These are phyloP conservation scores for Boletellus dicymbophilus DNA, from an alignment of 1,284 basidiomycete genomes.

Conservation along the genomic window DNA sequence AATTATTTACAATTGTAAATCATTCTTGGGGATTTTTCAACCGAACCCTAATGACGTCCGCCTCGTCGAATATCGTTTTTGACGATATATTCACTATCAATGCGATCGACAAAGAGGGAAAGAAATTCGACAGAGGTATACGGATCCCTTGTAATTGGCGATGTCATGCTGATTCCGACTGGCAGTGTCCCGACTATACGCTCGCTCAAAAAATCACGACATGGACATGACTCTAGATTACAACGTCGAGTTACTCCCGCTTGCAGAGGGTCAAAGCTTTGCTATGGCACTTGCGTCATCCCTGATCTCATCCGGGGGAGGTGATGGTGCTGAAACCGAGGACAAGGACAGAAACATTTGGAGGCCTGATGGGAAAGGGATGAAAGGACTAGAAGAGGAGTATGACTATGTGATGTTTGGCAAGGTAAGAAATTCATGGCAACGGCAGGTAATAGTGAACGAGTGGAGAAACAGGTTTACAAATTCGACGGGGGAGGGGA, in stretches of 20 bases:
- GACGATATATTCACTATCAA: slow-evolving; percentile 89
- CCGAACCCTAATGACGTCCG: slow-evolving; percentile 70
- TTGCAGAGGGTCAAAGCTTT: slow-evolving; percentile 73
- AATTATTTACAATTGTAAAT: no score
- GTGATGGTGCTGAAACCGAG: slow-evolving; percentile 49
- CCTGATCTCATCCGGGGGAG: slow-evolving; percentile 63
- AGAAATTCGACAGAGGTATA: slow-evolving; percentile 95
- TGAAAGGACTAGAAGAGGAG: slow-evolving; percentile 89
- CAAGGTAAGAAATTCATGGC: slow-evolving; percentile 61
- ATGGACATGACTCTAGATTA: slow-evolving; percentile 93
- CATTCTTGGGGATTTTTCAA: no score
- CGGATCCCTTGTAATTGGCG: slow-evolving; percentile 7
- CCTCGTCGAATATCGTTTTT: slow-evolving; percentile 78
- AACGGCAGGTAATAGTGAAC: slow-evolving; percentile 10
- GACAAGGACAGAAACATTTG: slow-evolving; percentile 81
- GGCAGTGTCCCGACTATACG: slow-evolving; percentile 81
- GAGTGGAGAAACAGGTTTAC: slow-evolving; percentile 72
- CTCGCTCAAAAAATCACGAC: slow-evolving; percentile 82
- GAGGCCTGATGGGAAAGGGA: slow-evolving; percentile 87
- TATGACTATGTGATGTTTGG: slow-evolving; percentile 99
- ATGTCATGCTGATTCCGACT: slow-evolving; percentile 3
- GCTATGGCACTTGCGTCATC: slow-evolving; percentile 87
- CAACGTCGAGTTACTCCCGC: slow-evolving; percentile 85
- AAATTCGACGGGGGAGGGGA: slow-evolving; percentile 92
- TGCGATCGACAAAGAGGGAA: slow-evolving; percentile 90